Base-by-base conservation (phyloP, 805 yeast species). In the Ogataea ganodermae region DNA sequence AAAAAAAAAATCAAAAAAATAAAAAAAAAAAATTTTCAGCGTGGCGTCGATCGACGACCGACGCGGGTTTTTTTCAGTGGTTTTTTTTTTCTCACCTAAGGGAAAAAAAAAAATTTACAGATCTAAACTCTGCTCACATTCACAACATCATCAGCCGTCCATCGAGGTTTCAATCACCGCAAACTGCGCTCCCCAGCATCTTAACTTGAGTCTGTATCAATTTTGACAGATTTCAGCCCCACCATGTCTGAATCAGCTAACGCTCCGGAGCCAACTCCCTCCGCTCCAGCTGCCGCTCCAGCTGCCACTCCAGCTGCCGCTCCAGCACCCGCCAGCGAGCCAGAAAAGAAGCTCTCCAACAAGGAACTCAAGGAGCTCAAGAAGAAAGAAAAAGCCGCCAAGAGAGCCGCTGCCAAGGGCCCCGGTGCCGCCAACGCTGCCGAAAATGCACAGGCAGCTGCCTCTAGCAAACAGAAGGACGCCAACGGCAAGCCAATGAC, bases 341-440 rank as follows among this genome's bases (percentile, higher is more conserved):
- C 42, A 26, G 49, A 45, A 17, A 49, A 42, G 35, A 24, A 45
- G 46, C 65, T 84, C 36, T 68, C 87, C 8, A 88, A 88, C 55
- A 90, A 89, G 59, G 96, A 91, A 66, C 73, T 89, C 52, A 91
- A 91, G 65, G 97, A 89, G 58, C 71, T 83, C 65, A 88, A 89
- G 65, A 91, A 90, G 73, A 81, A 81, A 58, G 96, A 90, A 61
- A 91, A 92, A 69, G 94, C 94, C 12, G 96, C 94, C 32, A 88
- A 89, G 65, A 77, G 98, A 64, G 94, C 96, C 2, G 96, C 96
- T 2, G 81, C 83, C 53, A 90, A 88, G 62, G 86, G 78, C 55
- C 84, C 82, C 6, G 35, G 50, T 2, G 48, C 47, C 14, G 14
- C 52, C 16, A 42, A 50, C 7, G 46, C 45, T 8, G 9, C 52